Conservation (phyloP, 768 basidiomycete genomes). For the Tylopilus sp. region DNA sequence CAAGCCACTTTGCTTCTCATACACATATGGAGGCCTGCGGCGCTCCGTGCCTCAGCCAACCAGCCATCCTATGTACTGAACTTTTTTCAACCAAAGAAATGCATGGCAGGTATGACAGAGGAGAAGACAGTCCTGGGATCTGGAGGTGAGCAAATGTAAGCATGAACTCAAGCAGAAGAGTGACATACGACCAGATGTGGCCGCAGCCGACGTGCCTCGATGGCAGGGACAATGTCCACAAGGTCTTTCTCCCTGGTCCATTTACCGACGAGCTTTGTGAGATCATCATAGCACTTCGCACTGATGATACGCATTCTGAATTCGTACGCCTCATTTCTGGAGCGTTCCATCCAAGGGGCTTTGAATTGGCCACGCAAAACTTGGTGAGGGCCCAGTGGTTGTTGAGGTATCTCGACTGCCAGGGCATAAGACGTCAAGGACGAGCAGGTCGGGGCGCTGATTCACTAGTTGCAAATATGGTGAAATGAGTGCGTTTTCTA, state of each 20-base stretch:
- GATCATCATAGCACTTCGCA: constrained; percentile 59
- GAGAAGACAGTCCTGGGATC: too few relatives aligned
- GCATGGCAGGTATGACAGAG: too few relatives aligned
- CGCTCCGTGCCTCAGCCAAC: too few relatives aligned
- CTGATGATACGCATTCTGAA: constrained; percentile 51
- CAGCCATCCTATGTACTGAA: too few relatives aligned
- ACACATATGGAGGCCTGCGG: too few relatives aligned
- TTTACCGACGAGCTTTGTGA: constrained; percentile 47
- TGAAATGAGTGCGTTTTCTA: constrained; percentile 67
- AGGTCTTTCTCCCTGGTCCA: constrained; percentile 66
- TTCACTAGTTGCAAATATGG: constrained; percentile 71
- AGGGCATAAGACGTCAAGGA: constrained; percentile 2
- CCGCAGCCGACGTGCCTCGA: constrained; percentile 31
- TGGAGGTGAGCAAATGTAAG: too few relatives aligned
- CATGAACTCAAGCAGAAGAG: too few relatives aligned
- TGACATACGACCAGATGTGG: too few relatives aligned
- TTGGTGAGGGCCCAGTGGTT: constrained; percentile 86
- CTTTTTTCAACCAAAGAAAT: too few relatives aligned
- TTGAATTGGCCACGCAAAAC: constrained; percentile 85
- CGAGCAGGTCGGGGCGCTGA: neutral
- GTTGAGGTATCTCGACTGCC: constrained; percentile 67
- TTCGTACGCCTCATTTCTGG: constrained; percentile 56
- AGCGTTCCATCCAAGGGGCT: constrained; percentile 51
- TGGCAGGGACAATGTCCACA: constrained; percentile 46
- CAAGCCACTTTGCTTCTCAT: too few relatives aligned